Percentiles rank a stretch among this genome's conserved stretches.
Evolutionary conservation across 371 early-diverging fungal genomes (phyloP).

Genomic region (Apophysomyces ossiformis): DNA sequence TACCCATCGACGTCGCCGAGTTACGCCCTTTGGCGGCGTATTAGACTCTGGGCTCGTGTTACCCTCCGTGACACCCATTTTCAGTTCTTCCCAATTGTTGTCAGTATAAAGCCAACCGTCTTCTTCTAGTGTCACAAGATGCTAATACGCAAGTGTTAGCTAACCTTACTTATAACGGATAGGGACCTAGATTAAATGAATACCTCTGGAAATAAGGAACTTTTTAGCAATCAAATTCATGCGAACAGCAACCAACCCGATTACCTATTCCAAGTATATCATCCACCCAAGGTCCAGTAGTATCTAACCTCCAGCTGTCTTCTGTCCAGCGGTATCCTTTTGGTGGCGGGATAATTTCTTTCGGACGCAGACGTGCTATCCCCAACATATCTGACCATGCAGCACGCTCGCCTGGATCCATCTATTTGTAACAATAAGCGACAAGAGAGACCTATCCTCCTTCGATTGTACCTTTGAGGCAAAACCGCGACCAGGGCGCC

Average conservation of each 20-base stretch:
- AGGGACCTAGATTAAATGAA: not conserved
- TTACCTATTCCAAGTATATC: conserved; percentile 46
- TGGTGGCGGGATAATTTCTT: conserved; percentile 44
- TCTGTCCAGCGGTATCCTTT: conserved; percentile 49
- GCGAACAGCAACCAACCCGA: not conserved
- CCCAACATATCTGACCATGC: conserved; percentile 52
- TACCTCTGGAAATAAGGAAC: conserved; percentile 6
- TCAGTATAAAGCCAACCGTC: conserved; percentile 44
- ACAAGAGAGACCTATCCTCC: not conserved
- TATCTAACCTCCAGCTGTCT: conserved; percentile 47
- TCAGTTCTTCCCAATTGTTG: conserved; percentile 31
- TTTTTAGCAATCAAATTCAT: not conserved
- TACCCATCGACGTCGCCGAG: conserved; percentile 32
- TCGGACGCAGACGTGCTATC: conserved; percentile 23
- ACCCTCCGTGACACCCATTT: not conserved
- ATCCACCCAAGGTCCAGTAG: conserved; percentile 50
- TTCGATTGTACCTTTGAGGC: conserved; percentile 38
- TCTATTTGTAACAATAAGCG: not conserved
- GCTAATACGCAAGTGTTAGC: conserved; percentile 5
- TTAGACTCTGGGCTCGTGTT: conserved; percentile 12
- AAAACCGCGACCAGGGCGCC: conserved; percentile 50
- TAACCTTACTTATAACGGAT: not conserved
- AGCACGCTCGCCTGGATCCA: conserved; percentile 25
- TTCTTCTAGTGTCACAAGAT: conserved; percentile 34
- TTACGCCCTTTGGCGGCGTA: conserved; percentile 15